phyloP scores from a whole-genome alignment of 1,284 basidiomycete genomes.

The Xanthoconium separans region DNA sequence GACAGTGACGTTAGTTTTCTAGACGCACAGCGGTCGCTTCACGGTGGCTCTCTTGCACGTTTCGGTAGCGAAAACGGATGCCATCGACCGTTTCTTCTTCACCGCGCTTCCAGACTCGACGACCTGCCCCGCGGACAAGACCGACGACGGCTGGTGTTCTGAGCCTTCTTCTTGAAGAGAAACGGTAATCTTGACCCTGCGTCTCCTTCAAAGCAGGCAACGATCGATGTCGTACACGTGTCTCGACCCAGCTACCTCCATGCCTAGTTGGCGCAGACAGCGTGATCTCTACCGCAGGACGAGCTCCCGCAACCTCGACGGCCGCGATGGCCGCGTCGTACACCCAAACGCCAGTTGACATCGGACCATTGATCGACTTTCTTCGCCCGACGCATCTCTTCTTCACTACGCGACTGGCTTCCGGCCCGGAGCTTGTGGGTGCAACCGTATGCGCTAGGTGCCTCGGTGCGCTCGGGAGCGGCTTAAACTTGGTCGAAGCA shows the following conservation, averaged over 20 bases:
- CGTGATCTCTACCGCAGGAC: constrained; percentile 23
- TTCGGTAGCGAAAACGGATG: constrained; percentile 1
- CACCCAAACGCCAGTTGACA: constrained; percentile 43
- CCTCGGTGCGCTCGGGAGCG: constrained; percentile 2
- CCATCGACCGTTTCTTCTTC: constrained; percentile 5
- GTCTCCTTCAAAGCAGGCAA: constrained; percentile 20
- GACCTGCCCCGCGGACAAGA: not conserved
- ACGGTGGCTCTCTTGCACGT: constrained; percentile 8
- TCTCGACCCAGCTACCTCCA: not conserved
- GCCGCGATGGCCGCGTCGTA: constrained; percentile 50
- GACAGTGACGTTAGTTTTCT: not conserved
- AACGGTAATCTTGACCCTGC: constrained; percentile 18
- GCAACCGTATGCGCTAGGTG: not conserved
- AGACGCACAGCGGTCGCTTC: constrained; percentile 23
- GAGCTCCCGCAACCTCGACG: constrained; percentile 31
- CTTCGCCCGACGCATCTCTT: constrained; percentile 56
- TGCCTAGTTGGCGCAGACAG: constrained; percentile 10
- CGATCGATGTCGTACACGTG: constrained; percentile 26
- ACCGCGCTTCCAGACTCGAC: not conserved
- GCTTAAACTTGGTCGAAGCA: constrained; percentile 9
- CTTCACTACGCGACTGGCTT: constrained; percentile 44
- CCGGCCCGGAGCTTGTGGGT: constrained; percentile 11
- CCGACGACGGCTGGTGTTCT: not conserved
- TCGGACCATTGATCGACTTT: constrained; percentile 42
- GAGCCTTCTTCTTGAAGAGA: constrained; percentile 1